A percentile compares a stretch with the other conserved stretches of the same genome.
phyloP scores from a whole-genome alignment of 148 eudicot species.

The Chenopodium suecicum region DNA sequence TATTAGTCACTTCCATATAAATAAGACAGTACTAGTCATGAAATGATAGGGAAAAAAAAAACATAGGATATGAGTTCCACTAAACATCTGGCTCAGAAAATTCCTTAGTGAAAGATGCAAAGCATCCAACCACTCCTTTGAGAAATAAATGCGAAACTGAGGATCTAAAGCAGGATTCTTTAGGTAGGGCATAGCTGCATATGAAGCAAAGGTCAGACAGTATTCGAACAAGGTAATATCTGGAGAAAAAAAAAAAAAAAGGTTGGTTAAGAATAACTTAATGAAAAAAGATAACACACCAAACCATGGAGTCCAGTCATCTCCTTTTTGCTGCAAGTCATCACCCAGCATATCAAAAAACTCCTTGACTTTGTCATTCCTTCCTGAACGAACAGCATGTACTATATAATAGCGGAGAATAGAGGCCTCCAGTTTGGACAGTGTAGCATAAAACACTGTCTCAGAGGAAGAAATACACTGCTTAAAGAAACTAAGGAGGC shows the following conservation, averaged over 20 bases:
- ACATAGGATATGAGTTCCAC: conserved; percentile 87
- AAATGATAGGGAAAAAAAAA: background rate
- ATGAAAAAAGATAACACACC: conserved; percentile 42
- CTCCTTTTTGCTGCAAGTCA: conserved; percentile 62
- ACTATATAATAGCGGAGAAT: conserved; percentile 76
- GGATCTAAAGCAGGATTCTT: conserved; percentile 75
- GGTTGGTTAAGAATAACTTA: background rate
- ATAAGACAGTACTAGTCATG: background rate
- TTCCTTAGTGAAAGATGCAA: conserved; percentile 77
- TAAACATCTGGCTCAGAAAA: conserved; percentile 75
- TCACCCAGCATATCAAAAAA: conserved; percentile 57
- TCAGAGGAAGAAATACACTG: conserved; percentile 69
- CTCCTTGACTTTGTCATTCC: conserved; percentile 68
- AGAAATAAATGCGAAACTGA: conserved; percentile 72
- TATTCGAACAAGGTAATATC: conserved; percentile 14
- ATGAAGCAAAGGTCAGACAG: conserved; percentile 9
- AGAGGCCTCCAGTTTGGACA: conserved; percentile 66
- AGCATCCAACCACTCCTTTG: conserved; percentile 84
- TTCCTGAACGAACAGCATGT: conserved; percentile 61
- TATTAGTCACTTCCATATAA: background rate
- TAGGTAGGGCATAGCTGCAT: conserved; percentile 75
- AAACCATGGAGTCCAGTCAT: conserved; percentile 89
- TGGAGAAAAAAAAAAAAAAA: conserved; percentile 7
- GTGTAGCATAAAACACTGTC: conserved; percentile 38
- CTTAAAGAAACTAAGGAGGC: conserved; percentile 64